phyloP scores from a whole-genome alignment of 352 stramenopile species.

The Phytophthora multivora region DNA sequence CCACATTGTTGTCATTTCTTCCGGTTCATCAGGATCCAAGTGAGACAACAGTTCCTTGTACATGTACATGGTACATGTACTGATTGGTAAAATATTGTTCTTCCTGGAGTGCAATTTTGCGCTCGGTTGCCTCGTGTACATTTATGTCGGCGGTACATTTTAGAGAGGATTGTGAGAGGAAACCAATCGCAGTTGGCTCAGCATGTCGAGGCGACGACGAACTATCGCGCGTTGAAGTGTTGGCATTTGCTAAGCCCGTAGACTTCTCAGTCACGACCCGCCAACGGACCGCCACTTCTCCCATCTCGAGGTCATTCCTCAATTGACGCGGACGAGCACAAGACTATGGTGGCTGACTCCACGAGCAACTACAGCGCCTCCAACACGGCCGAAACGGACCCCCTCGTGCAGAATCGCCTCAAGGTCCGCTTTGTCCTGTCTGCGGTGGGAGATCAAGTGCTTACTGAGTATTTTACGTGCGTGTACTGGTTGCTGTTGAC shows the following conservation, averaged over 20 bases:
- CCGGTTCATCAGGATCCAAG: too few relatives aligned
- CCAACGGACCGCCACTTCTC: conserved; percentile 11
- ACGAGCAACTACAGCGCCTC: conserved; percentile 16
- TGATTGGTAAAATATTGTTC: too few relatives aligned
- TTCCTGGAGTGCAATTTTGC: too few relatives aligned
- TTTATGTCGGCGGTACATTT: conserved; percentile 4
- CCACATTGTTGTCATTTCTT: too few relatives aligned
- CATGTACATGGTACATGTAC: too few relatives aligned
- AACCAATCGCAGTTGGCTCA: conserved; percentile 11
- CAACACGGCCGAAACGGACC: conserved; percentile 13
- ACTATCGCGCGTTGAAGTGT: conserved; percentile 24
- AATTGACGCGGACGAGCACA: conserved; percentile 20
- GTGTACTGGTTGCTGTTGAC: conserved; percentile 4
- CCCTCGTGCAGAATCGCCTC: conserved; percentile 8
- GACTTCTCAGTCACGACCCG: background rate
- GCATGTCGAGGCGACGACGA: conserved; percentile 27
- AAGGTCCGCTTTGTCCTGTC: conserved; percentile 26
- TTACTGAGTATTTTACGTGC: conserved; percentile 7
- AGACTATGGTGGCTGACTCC: conserved; percentile 22
- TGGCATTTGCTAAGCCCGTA: conserved; percentile 1
- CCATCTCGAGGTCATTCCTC: conserved; percentile 18
- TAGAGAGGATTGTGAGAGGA: conserved; percentile 19
- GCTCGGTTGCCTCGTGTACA: background rate
- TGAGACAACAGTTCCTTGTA: too few relatives aligned
- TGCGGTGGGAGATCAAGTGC: conserved; percentile 2